phyloP scores from a whole-genome alignment of 164 flowering plant species.

The Euptelea pleiosperma region DNA sequence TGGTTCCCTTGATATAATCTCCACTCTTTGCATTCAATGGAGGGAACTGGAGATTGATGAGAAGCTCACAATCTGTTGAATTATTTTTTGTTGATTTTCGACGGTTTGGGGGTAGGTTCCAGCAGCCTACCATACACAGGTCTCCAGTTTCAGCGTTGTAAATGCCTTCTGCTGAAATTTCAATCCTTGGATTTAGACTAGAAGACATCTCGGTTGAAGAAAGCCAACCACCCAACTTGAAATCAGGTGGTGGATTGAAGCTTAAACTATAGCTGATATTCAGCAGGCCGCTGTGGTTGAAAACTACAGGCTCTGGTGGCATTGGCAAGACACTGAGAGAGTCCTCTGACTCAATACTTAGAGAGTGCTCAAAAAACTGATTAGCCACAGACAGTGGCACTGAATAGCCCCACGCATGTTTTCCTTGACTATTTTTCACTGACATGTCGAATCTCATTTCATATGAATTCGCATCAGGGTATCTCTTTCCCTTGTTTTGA shows the following conservation, averaged over 20 bases:
- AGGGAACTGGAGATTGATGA: constrained; percentile 46
- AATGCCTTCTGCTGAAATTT: constrained; percentile 65
- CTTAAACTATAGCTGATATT: constrained; percentile 53
- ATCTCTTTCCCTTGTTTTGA: constrained; percentile 21
- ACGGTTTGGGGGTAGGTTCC: constrained; percentile 16
- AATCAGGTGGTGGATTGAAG: constrained; percentile 8
- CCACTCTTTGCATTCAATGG: constrained; percentile 27
- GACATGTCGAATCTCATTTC: constrained; percentile 48
- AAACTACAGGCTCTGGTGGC: constrained; percentile 3
- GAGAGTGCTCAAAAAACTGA: constrained; percentile 17
- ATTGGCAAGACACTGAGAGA: no score
- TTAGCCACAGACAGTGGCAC: constrained; percentile 38
- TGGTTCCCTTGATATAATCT: constrained; percentile 42
- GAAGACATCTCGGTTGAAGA: constrained; percentile 15
- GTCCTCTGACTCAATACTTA: no score
- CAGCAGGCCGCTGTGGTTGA: constrained; percentile 16
- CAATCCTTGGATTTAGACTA: background rate
- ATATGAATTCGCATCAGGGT: constrained; percentile 38
- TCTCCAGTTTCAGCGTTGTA: constrained; percentile 52
- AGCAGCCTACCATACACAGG: constrained; percentile 74
- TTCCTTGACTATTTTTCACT: constrained; percentile 20
- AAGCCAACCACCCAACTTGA: constrained; percentile 3
- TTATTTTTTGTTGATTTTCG: constrained; percentile 6
- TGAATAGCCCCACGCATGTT: constrained; percentile 32
- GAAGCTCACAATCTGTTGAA: constrained; percentile 54